Base-by-base conservation (phyloP, 257 asterid species). In the Vinca minor region DNA sequence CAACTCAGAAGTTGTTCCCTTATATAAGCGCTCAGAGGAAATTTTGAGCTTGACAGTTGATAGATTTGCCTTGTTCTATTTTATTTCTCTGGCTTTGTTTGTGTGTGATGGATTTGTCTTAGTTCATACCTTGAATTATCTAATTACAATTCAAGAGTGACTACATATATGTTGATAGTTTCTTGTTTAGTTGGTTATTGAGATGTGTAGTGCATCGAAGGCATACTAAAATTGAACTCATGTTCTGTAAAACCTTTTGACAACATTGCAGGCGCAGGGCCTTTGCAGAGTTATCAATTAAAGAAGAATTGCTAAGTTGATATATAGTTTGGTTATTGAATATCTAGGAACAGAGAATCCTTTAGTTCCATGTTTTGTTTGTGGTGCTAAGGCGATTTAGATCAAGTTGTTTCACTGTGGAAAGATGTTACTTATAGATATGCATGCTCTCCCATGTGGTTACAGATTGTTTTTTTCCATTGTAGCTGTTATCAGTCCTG, bases 371-470 rank as follows among this genome's bases (percentile, higher is more conserved):
- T 69, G 14, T 4, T 31, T 34, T 28, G 45, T 34, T 59, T 11
- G 57, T 74, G 69, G 74, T 53, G 35, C 75, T 65, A 65, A 70
- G 47, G 79, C 35, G 79, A 74, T 74, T 65, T 74, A 69, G 72
- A 62, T n/a, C n/a, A 17, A 5, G 14, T 47, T 20, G 14, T 10
- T 35, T 14, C 28, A 20, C 57, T 11, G 34, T 26, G 38, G 58
- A 46, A 34, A 25, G 17, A 20, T 29, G 38, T 3, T 38, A 2
- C 47, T 13, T 32, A 5, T 1, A 41, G 36, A 41, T 38, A n/a
- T 34, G 46, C 32, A 20, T n/a, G 25, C 11, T 11, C 64, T 18
- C 36, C 38, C 38, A 4, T 59, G 64, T 39, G 53, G 4, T 12
- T 39, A 34, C 18, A 6, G 59, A 38, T 39, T 49, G n/a, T n/a